Evolutionary conservation across 805 yeast species (phyloP).

Genomic region (Blastobotrys robertii): DNA sequence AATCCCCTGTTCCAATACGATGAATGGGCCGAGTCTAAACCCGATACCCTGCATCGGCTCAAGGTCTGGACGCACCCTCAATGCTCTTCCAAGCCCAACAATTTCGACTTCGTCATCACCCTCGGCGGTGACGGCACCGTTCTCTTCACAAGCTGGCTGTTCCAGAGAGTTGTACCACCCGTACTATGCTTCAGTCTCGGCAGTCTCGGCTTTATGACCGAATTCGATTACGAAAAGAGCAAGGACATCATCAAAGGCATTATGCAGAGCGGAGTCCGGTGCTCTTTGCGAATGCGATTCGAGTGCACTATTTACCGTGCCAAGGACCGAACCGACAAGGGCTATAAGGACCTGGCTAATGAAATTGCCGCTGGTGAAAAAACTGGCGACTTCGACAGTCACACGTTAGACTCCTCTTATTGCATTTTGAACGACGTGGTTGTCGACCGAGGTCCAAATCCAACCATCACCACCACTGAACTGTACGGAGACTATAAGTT

Average conservation of each 20-base stretch:
- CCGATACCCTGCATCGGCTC: conserved; percentile 32
- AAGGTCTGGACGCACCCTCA: conserved; percentile 63
- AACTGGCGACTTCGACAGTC: conserved; percentile 20
- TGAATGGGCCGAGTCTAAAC: conserved; percentile 42
- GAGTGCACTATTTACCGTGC: conserved; percentile 40
- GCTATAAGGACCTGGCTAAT: conserved; percentile 13
- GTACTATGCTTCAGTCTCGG: conserved; percentile 84
- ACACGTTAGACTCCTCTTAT: conserved; percentile 25
- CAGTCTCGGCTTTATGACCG: conserved; percentile 84
- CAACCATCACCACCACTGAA: conserved; percentile 43
- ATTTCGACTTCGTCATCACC: conserved; percentile 58
- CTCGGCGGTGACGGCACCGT: conserved; percentile 98
- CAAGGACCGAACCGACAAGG: conserved; percentile 11
- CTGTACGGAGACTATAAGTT: conserved; percentile 39
- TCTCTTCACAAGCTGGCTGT: conserved; percentile 74
- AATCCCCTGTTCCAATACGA: conserved; percentile 55
- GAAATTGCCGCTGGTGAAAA: conserved; percentile 20
- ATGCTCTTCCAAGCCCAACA: conserved; percentile 34
- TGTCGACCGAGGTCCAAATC: conserved; percentile 43
- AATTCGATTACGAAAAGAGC: conserved; percentile 39
- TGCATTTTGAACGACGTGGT: conserved; percentile 44
- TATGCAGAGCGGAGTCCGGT: conserved; percentile 35
- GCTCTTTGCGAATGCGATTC: conserved; percentile 41
- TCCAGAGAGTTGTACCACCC: conserved; percentile 84
- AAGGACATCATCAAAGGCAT: conserved; percentile 30